Evolutionary conservation across 495 filamentous ascomycete genomes (phyloP).

Genomic region (Xylaria palmicola): DNA sequence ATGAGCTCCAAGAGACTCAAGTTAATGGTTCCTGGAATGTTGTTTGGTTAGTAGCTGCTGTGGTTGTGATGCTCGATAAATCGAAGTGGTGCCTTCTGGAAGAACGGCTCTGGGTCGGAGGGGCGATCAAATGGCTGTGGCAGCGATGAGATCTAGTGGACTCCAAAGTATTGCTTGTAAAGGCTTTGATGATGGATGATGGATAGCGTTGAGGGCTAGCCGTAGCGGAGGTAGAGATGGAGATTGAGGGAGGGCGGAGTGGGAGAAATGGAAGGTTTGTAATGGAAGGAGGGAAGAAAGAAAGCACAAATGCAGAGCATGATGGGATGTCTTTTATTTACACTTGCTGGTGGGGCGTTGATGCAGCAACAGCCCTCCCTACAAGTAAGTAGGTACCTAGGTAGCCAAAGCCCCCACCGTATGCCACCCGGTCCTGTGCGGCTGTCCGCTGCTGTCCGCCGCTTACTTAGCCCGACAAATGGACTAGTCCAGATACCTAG

Average conservation of each 20-base stretch:
- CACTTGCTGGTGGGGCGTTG: slow-evolving; percentile 14
- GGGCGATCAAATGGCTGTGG: slow-evolving; percentile 47
- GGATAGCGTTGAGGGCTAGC: slow-evolving; percentile 18
- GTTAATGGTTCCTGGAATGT: slow-evolving; percentile 60
- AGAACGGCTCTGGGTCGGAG: slow-evolving; percentile 40
- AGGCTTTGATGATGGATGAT: too few relatives aligned
- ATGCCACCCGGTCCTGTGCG: too few relatives aligned
- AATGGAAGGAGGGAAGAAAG: slow-evolving; percentile 24
- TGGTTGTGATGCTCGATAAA: slow-evolving; percentile 48
- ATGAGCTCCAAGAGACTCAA: slow-evolving; percentile 64
- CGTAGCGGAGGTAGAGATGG: slow-evolving; percentile 34
- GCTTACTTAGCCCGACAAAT: too few relatives aligned
- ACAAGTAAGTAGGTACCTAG: too few relatives aligned
- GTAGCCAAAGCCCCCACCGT: too few relatives aligned
- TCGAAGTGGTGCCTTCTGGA: slow-evolving; percentile 43
- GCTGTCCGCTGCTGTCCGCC: too few relatives aligned
- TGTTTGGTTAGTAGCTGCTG: slow-evolving; percentile 49
- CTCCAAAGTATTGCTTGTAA: slow-evolving; percentile 29
- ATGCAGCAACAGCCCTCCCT: slow-evolving; percentile 15
- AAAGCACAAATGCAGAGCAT: slow-evolving; percentile 10
- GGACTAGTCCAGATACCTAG: background rate
- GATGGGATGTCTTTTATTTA: slow-evolving; percentile 20
- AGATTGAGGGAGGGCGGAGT: slow-evolving; percentile 15
- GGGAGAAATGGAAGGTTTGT: slow-evolving; percentile 25
- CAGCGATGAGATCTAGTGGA: slow-evolving; percentile 45